Evolutionary conservation across 139 green algal species (phyloP).

Genomic region (Picochlorum sp.): DNA sequence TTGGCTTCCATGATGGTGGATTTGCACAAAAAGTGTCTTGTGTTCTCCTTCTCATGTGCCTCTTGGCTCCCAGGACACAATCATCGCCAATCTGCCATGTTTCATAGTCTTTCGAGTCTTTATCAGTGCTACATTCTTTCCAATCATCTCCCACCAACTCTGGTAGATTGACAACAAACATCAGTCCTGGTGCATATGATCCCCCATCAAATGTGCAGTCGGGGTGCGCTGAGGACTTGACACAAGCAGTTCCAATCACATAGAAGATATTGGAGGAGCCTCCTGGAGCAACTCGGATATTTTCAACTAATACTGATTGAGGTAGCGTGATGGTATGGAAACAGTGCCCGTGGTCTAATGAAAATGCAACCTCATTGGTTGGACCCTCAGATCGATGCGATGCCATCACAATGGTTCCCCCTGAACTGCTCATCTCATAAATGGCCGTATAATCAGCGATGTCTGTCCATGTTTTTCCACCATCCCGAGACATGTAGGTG

Average conservation of each 20-base stretch:
- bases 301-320: conserved; percentile 70
- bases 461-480: conserved; percentile 80
- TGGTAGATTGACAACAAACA: conserved; percentile 61
- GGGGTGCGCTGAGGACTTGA: conserved; percentile 25
- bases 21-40: conserved; percentile 54
- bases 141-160: conserved; percentile 35
- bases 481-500: conserved; percentile 81
- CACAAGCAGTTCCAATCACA: conserved; percentile 72
- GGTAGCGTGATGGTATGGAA: conserved; percentile 69
- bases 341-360: conserved; percentile 71
- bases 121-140: conserved; percentile 24
- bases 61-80: conserved; percentile 33
- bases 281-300: conserved; percentile 79
- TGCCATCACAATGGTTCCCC: conserved; percentile 79
- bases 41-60: conserved; percentile 40
- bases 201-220: conserved; percentile 37
- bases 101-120: conserved; percentile 37
- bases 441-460: conserved; percentile 50
- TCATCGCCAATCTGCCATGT: conserved; percentile 16
- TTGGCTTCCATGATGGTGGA: conserved; percentile 36
- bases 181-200: conserved; percentile 28
- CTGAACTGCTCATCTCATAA: conserved; percentile 83
- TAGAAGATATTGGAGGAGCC: conserved; percentile 63
- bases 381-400: conserved; percentile 46
- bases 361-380: conserved; percentile 57